Evolutionary conservation across 2,329 filamentous ascomycete species (phyloP), one percentile per base, ranked within the genome.

Genomic region (Xylogone sp.): DNA sequence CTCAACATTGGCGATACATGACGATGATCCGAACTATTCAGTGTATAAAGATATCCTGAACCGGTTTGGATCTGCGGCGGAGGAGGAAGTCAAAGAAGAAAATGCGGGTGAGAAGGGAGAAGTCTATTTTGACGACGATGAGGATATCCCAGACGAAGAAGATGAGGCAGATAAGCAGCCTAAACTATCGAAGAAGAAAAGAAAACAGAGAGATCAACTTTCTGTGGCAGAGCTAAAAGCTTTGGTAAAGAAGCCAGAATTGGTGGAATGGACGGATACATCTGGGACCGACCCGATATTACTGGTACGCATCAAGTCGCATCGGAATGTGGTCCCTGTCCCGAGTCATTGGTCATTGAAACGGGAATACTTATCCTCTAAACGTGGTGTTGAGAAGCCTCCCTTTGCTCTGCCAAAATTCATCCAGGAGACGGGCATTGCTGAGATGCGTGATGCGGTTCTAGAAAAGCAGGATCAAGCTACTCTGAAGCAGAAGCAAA

Each of bases 181-280:
- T 8, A 93, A 88, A 62, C 69, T 97, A 21, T 97, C 92, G 24
- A 97, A 97, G 73, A 97, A 96, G 77, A 93, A 95, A 71, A 82
- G 88, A 60, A 99, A 97, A 74, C 84, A 88, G 71, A 78, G 91
- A 66, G 95, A 88, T 73, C 96, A 95, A 70, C 77, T 97, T 27
- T 96, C 93, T 6, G 90, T 99, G 53, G 94, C 94, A 46, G 91
- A 97, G 71, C 81, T 99, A 57, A 99, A 99, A 72, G 90, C 93
- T 5, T 74, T 96, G 50, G 94, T 97, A 54, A 82, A 79, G 62
- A 93, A 92, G 60, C 94, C 94, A 2, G 94, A 99, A 69, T 83
- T 96, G 9, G 93, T 99, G 5, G 94, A 99, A 65, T 97, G 94
- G 94, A 94, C 95, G 50, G 94, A 99, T 67, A 89, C 90, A 12